Conservation (phyloP, 1,284 basidiomycete species). For the Phylloboletellus chloephorus region DNA sequence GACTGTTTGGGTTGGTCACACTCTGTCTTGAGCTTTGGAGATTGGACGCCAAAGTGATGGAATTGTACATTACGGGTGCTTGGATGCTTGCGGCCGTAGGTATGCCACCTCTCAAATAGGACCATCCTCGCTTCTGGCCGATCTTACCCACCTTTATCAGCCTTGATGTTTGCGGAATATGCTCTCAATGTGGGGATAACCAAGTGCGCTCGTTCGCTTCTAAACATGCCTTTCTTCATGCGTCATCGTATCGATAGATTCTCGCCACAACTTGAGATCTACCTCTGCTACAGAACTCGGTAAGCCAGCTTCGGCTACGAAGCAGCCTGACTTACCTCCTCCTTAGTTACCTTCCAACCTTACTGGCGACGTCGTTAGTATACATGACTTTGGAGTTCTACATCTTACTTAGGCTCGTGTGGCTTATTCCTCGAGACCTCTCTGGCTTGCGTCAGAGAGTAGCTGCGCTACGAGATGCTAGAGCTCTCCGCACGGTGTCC, state of each 20-base stretch:
- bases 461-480: constrained; percentile 26
- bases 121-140: constrained; percentile 1
- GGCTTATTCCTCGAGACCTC: constrained; percentile 29
- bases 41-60: constrained; percentile 32
- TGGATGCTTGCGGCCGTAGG: constrained; percentile 38
- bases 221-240: neutral
- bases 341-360: constrained; percentile 40
- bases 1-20: constrained; percentile 42
- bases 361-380: constrained; percentile 39
- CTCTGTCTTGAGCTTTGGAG: constrained; percentile 38
- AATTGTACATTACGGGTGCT: constrained; percentile 34
- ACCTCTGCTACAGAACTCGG: constrained; percentile 38
- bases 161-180: constrained; percentile 40
- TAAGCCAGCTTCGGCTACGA: constrained; percentile 21
- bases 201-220: constrained; percentile 24
- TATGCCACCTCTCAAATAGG: constrained; percentile 23
- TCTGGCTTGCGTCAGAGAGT: constrained; percentile 26
- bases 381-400: constrained; percentile 42
- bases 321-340: constrained; percentile 1
- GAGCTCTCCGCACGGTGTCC: constrained; percentile 35
- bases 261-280: constrained; percentile 17
- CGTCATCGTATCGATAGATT: constrained; percentile 2
- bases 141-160: constrained; percentile 26
- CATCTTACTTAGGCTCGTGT: constrained; percentile 35
- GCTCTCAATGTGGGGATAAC: constrained; percentile 38